Percentiles rank a stretch among this genome's conserved stretches.
phyloP scores from a whole-genome alignment of 225 moss, liverwort and hornwort genomes.

The Polytrichum commune region DNA sequence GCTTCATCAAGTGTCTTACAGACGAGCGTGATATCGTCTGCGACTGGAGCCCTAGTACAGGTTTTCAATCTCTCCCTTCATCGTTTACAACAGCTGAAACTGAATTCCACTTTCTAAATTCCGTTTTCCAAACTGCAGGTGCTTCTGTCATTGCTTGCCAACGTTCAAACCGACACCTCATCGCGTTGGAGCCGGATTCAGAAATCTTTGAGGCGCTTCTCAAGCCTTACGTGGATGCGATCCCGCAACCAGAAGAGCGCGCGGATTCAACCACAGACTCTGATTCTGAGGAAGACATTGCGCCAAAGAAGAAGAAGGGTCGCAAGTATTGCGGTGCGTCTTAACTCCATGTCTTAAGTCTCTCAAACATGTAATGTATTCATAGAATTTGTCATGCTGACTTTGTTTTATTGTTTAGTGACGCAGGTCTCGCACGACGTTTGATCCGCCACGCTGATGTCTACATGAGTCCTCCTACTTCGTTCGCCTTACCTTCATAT shows the following conservation, averaged over 20 bases:
- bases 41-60: no score
- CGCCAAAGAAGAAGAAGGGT: slow-evolving; percentile 1
- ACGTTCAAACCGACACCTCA: no score
- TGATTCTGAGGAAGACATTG: slow-evolving; percentile 1
- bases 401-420: neutral
- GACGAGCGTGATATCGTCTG: no score
- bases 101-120: neutral
- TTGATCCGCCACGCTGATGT: no score
- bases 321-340: slow-evolving; percentile 1
- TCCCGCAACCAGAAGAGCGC: slow-evolving; percentile 1
- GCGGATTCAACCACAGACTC: slow-evolving; percentile 1
- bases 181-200: neutral
- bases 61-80: no score
- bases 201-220: slow-evolving; percentile 1
- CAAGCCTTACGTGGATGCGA: slow-evolving; percentile 1
- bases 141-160: neutral
- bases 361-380: neutral
- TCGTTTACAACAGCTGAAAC: neutral
- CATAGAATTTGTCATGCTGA: neutral
- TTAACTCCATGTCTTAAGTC: neutral
- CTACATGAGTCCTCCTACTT: no score
- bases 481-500: no score
- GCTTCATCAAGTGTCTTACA: no score
- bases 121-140: slow-evolving; percentile 1
- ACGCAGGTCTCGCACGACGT: no score